These are phyloP conservation scores for Kluyveromyces siamensis DNA, from an alignment of 805 yeast species.

Conservation along the genomic window DNA sequence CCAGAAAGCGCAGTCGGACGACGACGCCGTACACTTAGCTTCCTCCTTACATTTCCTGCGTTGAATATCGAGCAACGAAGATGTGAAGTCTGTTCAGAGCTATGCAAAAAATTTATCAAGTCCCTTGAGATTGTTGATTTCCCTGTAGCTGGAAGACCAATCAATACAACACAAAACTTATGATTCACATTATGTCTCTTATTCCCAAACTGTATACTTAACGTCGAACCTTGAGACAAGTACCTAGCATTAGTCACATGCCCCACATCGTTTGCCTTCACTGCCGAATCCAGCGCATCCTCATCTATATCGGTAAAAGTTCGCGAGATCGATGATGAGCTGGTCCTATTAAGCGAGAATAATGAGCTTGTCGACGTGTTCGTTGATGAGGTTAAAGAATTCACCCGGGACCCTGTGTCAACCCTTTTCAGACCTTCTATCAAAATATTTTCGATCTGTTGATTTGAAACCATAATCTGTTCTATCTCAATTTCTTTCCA, in stretches of 20 bases:
- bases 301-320: background rate
- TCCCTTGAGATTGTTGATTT: constrained; percentile 65
- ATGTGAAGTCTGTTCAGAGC: constrained; percentile 11
- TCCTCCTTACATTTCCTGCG: constrained; percentile 66
- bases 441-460: background rate
- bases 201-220: constrained; percentile 2
- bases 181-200: constrained; percentile 2
- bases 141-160: constrained; percentile 73
- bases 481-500: background rate
- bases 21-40: constrained; percentile 31
- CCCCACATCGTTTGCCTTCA: background rate
- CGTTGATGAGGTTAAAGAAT: background rate
- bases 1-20: constrained; percentile 1
- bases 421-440: background rate
- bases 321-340: constrained; percentile 13
- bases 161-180: constrained; percentile 59
- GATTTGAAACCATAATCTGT: background rate
- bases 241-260: background rate
- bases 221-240: background rate
- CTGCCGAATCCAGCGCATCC: background rate
- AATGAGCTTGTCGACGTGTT: constrained; percentile 19
- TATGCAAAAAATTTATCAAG: constrained; percentile 46
- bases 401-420: background rate
- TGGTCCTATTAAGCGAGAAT: constrained; percentile 16
- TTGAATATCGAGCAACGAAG: constrained; percentile 45